These are phyloP conservation scores for Coniochaeta sp. DNA, from an alignment of 2,329 filamentous ascomycete species.

Conservation along the genomic window DNA sequence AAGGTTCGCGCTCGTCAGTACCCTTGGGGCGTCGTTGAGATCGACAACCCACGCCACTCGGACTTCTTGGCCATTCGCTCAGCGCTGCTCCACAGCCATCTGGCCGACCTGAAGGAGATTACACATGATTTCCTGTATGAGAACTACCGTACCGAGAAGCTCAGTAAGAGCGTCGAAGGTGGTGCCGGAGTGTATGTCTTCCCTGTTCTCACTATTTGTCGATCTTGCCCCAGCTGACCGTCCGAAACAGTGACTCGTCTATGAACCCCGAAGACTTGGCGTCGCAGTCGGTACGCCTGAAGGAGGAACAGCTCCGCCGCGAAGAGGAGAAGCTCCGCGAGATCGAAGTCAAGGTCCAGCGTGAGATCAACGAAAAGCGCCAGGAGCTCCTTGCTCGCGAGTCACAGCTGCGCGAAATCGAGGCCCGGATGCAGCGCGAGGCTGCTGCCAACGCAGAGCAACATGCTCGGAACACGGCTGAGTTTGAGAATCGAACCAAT, in stretches of 20 bases:
- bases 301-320: conserved; percentile 98
- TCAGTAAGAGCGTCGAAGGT: conserved; percentile 97
- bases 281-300: conserved; percentile 93
- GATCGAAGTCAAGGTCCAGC: conserved; percentile 98
- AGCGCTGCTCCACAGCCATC: conserved; percentile 91
- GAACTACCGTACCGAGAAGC: conserved; percentile 99
- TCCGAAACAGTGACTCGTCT: conserved; percentile 61
- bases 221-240: conserved; percentile 19
- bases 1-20: conserved; percentile 94
- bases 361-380: conserved; percentile 99
- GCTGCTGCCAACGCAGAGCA: conserved; percentile 39
- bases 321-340: conserved; percentile 99
- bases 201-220: neutral
- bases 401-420: conserved; percentile 97
- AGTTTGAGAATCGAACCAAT: conserved; percentile 24
- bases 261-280: conserved; percentile 98
- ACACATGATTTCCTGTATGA: conserved; percentile 99
- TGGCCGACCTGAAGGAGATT: conserved; percentile 98
- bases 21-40: conserved; percentile 97
- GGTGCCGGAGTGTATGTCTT: conserved; percentile 74
- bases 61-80: conserved; percentile 97
- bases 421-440: conserved; percentile 93
- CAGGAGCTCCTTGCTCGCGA: conserved; percentile 96
- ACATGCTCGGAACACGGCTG: conserved; percentile 16
- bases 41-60: conserved; percentile 97